These are phyloP conservation scores for Ophiostoma populinum DNA, from an alignment of 2,329 filamentous ascomycete species.

Conservation along the genomic window DNA sequence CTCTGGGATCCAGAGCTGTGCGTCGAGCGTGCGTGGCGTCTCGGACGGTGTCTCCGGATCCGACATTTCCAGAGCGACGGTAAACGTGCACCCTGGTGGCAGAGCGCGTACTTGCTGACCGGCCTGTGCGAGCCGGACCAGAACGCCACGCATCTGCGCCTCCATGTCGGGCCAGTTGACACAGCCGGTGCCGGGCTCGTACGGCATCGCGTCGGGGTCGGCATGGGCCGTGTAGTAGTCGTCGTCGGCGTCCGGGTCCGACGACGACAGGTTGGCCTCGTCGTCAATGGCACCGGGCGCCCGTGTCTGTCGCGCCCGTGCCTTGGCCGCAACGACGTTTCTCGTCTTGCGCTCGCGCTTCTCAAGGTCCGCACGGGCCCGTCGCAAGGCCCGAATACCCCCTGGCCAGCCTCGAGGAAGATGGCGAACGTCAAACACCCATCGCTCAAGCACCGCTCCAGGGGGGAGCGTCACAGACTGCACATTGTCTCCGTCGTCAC, in stretches of 20 bases:
- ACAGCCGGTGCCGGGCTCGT: not conserved
- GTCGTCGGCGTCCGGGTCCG: not conserved
- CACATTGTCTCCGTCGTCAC: constrained; percentile 1
- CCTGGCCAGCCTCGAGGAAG: constrained; percentile 30
- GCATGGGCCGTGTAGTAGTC: constrained; percentile 2
- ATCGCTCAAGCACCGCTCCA: constrained; percentile 36
- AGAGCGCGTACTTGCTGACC: constrained; percentile 38
- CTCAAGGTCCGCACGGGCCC: constrained; percentile 12
- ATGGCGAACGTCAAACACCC: constrained; percentile 38
- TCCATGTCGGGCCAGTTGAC: constrained; percentile 45
- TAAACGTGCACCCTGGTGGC: constrained; percentile 53
- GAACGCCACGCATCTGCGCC: constrained; percentile 52
- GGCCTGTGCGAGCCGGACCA: constrained; percentile 44
- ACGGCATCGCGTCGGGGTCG: constrained; percentile 3
- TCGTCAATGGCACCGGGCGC: not conserved
- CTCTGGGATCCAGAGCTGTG: constrained; percentile 4
- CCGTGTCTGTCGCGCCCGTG: not conserved
- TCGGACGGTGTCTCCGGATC: not conserved
- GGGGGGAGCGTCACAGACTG: constrained; percentile 11
- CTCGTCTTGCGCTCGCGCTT: not conserved
- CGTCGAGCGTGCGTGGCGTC: not conserved
- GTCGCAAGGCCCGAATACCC: constrained; percentile 16
- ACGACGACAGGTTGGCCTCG: not conserved
- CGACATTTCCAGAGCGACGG: constrained; percentile 54
- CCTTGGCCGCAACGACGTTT: too few species aligned